These are phyloP conservation scores for Peronospora destructor DNA, from an alignment of 352 stramenopile species.

Conservation along the genomic window DNA sequence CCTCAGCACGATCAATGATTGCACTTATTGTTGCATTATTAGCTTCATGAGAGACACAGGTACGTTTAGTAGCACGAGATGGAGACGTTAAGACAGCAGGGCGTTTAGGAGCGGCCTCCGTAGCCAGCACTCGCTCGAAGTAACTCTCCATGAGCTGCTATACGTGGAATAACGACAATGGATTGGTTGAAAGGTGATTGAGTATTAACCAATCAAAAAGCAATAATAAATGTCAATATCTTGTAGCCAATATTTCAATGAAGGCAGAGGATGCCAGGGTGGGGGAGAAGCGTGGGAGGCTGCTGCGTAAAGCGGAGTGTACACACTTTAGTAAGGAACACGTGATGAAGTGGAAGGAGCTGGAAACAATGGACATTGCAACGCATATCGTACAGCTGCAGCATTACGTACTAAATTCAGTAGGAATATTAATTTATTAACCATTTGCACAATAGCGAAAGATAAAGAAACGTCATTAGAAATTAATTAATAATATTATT, in stretches of 20 bases:
- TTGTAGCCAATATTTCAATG: not conserved
- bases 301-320: conserved; percentile 15
- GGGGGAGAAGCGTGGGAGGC: conserved; percentile 16
- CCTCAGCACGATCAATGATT: conserved; percentile 39
- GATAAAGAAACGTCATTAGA: no score
- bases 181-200: not conserved
- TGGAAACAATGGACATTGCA: not conserved
- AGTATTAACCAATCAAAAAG: conserved; percentile 1
- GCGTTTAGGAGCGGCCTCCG: conserved; percentile 24
- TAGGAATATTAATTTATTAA: conserved; percentile 5
- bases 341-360: conserved; percentile 5
- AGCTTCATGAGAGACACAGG: conserved; percentile 13
- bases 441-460: not conserved
- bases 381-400: conserved; percentile 13
- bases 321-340: conserved; percentile 13
- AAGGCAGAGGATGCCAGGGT: conserved; percentile 1
- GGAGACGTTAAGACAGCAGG: not conserved
- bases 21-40: conserved; percentile 31
- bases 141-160: conserved; percentile 41
- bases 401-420: conserved; percentile 16
- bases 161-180: not conserved
- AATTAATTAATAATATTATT: no score
- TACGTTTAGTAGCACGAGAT: conserved; percentile 12
- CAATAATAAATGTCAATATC: no score
- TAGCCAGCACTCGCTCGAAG: conserved; percentile 53